These are phyloP conservation scores for Hypoxylon lenormandii DNA, from an alignment of 495 filamentous ascomycete species.

Conservation along the genomic window DNA sequence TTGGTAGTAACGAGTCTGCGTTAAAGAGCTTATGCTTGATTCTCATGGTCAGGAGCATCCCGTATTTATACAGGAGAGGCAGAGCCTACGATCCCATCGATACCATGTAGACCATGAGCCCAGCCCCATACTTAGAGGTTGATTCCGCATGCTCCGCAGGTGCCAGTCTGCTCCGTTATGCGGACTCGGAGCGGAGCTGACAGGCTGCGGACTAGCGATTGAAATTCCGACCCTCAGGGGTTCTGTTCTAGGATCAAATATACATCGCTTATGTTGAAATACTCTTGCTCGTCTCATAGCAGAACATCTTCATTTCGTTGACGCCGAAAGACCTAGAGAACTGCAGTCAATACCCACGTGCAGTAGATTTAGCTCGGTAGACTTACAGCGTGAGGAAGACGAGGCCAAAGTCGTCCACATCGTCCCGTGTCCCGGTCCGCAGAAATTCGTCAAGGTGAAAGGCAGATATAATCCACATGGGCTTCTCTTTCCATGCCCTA, in stretches of 20 bases:
- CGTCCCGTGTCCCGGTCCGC: conserved; percentile 37
- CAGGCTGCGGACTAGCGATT: conserved; percentile 12
- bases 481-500: conserved; percentile 46
- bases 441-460: conserved; percentile 43
- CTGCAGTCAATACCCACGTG: background rate
- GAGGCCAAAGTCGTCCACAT: conserved; percentile 44
- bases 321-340: conserved; percentile 34
- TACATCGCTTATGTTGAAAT: conserved; percentile 8
- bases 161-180: conserved; percentile 19
- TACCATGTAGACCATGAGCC: background rate
- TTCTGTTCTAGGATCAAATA: background rate
- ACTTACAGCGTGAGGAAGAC: conserved; percentile 43
- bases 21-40: background rate
- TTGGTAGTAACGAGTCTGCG: background rate
- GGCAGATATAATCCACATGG: conserved; percentile 39
- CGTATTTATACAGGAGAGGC: conserved; percentile 33
- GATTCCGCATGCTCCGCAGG: background rate
- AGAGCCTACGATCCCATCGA: background rate
- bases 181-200: conserved; percentile 17
- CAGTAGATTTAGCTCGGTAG: too few relatives aligned
- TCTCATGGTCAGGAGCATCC: background rate
- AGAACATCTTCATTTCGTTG: conserved; percentile 44
- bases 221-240: conserved; percentile 10
- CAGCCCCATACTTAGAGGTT: too few relatives aligned
- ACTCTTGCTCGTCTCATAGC: conserved; percentile 38